Percentiles rank a stretch among this genome's conserved stretches.
Conservation (phyloP, 129 eudicot genomes). For the Cynara cardunculus region DNA sequence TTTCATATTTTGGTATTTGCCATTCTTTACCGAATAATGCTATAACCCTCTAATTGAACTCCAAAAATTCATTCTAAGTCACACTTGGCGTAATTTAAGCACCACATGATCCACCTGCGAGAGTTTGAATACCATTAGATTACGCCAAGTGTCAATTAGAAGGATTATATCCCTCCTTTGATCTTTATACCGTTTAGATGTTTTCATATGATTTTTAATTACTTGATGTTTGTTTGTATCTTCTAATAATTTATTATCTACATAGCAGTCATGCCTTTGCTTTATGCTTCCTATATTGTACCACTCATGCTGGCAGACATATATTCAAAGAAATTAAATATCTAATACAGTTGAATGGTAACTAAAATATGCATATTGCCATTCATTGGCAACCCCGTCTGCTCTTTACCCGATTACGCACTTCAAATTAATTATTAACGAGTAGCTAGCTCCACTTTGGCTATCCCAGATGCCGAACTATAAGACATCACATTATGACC, state of each 20-base stretch:
- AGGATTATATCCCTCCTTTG: background rate
- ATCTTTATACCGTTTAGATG: constrained; percentile 16
- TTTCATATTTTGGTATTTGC: background rate
- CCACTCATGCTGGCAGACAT: background rate
- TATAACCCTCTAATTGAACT: background rate
- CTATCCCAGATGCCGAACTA: background rate
- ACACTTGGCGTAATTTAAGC: background rate
- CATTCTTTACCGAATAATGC: background rate
- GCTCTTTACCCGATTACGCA: background rate
- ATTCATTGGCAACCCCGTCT: background rate
- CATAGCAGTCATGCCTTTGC: background rate
- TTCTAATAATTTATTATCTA: background rate
- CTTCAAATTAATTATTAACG: background rate
- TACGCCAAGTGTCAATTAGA: background rate
- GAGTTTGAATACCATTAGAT: background rate
- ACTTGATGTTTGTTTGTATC: background rate
- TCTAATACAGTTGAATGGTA: background rate
- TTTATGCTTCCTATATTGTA: background rate
- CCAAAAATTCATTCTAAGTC: background rate
- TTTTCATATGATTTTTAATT: background rate
- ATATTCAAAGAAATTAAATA: background rate
- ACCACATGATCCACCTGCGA: background rate
- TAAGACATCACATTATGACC: background rate
- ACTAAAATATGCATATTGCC: background rate
- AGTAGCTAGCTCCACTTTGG: background rate